Evolutionary conservation across 345 rosid species (phyloP), one percentile per base, ranked within the genome.

Genomic region (Hirschfeldia incana): DNA sequence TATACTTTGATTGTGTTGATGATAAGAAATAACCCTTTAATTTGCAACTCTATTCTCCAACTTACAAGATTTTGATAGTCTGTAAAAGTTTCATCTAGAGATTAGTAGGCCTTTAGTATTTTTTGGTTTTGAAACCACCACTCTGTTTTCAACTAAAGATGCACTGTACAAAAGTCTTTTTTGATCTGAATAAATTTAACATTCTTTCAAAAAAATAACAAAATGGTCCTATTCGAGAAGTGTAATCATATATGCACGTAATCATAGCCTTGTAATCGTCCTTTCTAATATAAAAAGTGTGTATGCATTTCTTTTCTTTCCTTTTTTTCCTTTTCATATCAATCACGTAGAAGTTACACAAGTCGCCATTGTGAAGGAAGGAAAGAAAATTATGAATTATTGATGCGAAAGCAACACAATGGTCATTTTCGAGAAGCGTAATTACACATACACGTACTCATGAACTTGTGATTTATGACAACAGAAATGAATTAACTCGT

Each of bases 401-500:
- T 57, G 30, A 33, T 34, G 51, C 11, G 65, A 57, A 70, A 57
- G 51, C 8, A 32, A 57, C 65, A 70, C 32, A 70, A 15, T 51
- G n/a, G 30, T 53, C 74, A 70, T 33, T 55, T 70, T 55, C 74
- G 12, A 55, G 74, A 55, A 46, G 27, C 39, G 17, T 30, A 46
- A 28, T 46, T 1, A 28, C 72, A 27, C 59, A 49, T 4, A 46
- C 59, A 46, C 71, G 55, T 26, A 67, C 15, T 67, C 49, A 42
- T 42, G 12, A 42, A 42, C 49, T 42, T 46, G 59, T 21, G 55
- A 67, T 16, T 67, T 17, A 8, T 57, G 61, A 57, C 27, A 21
- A 27, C 10, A 30, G 32, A 26, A 29, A 26, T 60, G n/a, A 60
- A 60, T 60, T 27, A 60, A 30, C n/a, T 28, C 65, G 34, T 28